Base-by-base conservation (phyloP, 2,329 filamentous ascomycete species). In the Venturia carpophila region DNA sequence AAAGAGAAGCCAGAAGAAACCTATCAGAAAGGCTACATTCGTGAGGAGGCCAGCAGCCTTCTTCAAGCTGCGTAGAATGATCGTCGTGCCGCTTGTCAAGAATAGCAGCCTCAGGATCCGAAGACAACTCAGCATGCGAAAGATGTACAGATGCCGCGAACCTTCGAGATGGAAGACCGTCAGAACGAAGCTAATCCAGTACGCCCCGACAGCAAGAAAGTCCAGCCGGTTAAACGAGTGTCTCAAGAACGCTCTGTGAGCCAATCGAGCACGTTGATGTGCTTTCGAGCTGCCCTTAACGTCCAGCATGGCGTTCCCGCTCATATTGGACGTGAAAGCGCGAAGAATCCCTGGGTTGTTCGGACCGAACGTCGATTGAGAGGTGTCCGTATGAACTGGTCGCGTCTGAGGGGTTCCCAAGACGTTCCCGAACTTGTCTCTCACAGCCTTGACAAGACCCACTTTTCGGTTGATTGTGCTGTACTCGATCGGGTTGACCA, bases 1-100 rank as follows among this genome's bases (percentile, higher is more conserved):
- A 77, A 99, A 99, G 13, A 97, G 79, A 52, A 99, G 83, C 94
- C 94, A 99, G 77, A 99, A 99, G 77, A 99, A 99, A 17, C 90
- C 84, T 69, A 99, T 92, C 27, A 99, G 80, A 73, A 99, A 97
- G 1, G 91, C 92, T 41, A 99, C 92, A 68, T 96, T 91, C 34
- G 97, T 85, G 30, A 99, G 84, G 43, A 96, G 80, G 1, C 95
- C 94, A 0, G 93, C 91, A 1, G 94, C 92, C 73, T 96, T 96
- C 74, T 99, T 99, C 67, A 99, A 76, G 82, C 93, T 97, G 74
- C 91, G 85, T 56, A 99, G 79, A 71, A 99, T 99, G 66, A 92
- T 89, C 64, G 92, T 89, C 65, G 95, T 99, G 70, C 94, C 94
- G 70, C 92, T 92, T 1, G 94, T 99, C 63, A 99, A 84, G 62